Evolutionary conservation across 2,329 filamentous ascomycete species (phyloP).

Genomic region (Cercospora sp.): DNA sequence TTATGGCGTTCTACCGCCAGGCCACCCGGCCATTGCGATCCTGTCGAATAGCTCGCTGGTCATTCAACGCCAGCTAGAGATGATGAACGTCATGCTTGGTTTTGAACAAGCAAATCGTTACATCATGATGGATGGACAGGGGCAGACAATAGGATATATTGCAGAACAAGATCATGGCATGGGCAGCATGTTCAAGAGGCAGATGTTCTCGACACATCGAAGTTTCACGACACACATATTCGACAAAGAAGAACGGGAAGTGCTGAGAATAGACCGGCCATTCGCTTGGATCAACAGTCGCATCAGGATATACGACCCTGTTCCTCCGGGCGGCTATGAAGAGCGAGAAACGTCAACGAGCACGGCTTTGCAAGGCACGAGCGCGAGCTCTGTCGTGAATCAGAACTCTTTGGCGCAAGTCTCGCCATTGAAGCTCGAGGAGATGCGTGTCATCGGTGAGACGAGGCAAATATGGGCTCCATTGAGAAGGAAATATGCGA

Average conservation of each 20-base stretch:
- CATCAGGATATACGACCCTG: constrained; percentile 58
- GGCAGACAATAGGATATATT: constrained; percentile 64
- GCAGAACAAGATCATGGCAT: constrained; percentile 63
- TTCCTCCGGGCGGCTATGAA: constrained; percentile 43
- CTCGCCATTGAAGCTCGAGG: constrained; percentile 53
- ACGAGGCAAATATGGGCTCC: constrained; percentile 65
- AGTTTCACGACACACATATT: constrained; percentile 67
- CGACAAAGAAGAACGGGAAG: constrained; percentile 60
- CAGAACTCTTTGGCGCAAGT: constrained; percentile 51
- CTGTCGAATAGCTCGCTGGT: constrained; percentile 63
- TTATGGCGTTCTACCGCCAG: constrained; percentile 57
- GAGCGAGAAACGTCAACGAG: constrained; percentile 30
- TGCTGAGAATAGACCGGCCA: constrained; percentile 62
- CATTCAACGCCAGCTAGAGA: constrained; percentile 62
- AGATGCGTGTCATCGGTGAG: constrained; percentile 65
- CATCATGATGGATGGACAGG: constrained; percentile 63
- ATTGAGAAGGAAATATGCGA: constrained; percentile 62
- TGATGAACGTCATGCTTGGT: constrained; percentile 66
- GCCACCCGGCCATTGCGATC: constrained; percentile 59
- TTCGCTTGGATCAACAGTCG: constrained; percentile 64
- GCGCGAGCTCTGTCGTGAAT: constrained; percentile 45
- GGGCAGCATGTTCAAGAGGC: constrained; percentile 56
- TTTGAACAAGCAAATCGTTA: constrained; percentile 69
- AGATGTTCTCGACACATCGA: constrained; percentile 62
- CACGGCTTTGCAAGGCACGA: constrained; percentile 48